A percentile compares a stretch with the other conserved stretches of the same genome.
Conservation (phyloP, 352 stramenopile species). For the Phytophthora syringae region DNA sequence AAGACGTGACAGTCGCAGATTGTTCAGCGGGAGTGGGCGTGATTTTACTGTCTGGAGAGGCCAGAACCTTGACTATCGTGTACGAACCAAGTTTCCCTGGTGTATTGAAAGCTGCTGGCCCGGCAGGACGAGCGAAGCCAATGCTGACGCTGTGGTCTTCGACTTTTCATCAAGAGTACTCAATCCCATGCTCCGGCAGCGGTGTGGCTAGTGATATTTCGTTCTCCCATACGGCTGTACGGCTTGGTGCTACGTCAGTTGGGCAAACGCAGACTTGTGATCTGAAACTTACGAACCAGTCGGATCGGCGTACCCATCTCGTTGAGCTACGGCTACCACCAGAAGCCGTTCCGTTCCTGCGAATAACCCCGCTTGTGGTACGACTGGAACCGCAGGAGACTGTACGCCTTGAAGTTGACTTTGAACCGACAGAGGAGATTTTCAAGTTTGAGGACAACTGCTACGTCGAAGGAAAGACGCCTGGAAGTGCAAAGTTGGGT, state of each 20-base stretch:
- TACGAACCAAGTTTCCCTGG: slow-evolving; percentile 40
- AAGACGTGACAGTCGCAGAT: slow-evolving; percentile 37
- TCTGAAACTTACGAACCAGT: slow-evolving; percentile 41
- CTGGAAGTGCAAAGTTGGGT: background rate
- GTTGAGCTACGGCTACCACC: slow-evolving; percentile 40
- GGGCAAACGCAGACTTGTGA: slow-evolving; percentile 45
- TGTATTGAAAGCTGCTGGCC: slow-evolving; percentile 4
- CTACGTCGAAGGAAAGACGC: slow-evolving; percentile 12
- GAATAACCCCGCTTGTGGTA: slow-evolving; percentile 72
- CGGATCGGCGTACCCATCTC: slow-evolving; percentile 23
- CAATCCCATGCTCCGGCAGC: slow-evolving; percentile 36
- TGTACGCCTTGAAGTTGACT: slow-evolving; percentile 86
- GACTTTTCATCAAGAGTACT: slow-evolving; percentile 49
- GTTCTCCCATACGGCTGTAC: slow-evolving; percentile 46
- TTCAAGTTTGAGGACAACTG: slow-evolving; percentile 41
- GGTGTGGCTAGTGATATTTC: slow-evolving; percentile 34
- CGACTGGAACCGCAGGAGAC: slow-evolving; percentile 47
- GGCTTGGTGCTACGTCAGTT: slow-evolving; percentile 45
- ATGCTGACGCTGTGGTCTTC: slow-evolving; percentile 41
- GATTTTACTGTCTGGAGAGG: slow-evolving; percentile 42
- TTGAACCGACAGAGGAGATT: slow-evolving; percentile 55
- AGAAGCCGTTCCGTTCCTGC: slow-evolving; percentile 43
- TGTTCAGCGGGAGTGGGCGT: slow-evolving; percentile 33
- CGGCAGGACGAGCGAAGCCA: slow-evolving; percentile 8
- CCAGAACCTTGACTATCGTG: slow-evolving; percentile 30